These are phyloP conservation scores for Rhamnella rubrinervis DNA, from an alignment of 331 rosid genomes.

Conservation along the genomic window DNA sequence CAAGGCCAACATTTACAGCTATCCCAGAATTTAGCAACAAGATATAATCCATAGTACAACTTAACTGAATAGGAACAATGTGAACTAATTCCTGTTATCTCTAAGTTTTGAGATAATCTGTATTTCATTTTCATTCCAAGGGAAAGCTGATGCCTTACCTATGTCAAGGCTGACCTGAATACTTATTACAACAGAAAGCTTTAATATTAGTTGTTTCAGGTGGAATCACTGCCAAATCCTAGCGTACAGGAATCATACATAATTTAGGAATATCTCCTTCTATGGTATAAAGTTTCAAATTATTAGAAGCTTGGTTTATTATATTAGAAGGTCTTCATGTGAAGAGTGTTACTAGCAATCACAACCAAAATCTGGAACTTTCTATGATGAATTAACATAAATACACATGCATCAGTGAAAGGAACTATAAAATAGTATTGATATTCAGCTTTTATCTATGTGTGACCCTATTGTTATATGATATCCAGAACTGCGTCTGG, in stretches of 20 bases:
- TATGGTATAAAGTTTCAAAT: neutral
- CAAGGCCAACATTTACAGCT: slow-evolving; percentile 1
- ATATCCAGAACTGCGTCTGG: neutral
- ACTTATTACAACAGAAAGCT: neutral
- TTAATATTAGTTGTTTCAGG: neutral
- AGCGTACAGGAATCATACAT: neutral
- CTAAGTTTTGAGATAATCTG: neutral
- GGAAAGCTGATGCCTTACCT: neutral
- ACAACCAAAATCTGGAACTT: slow-evolving; percentile 5
- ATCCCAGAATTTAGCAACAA: neutral
- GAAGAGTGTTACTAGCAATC: neutral
- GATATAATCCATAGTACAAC: neutral
- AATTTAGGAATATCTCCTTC: neutral
- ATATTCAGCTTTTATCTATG: neutral
- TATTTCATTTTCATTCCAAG: neutral
- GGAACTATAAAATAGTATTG: neutral
- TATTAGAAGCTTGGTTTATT: neutral
- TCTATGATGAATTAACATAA: neutral
- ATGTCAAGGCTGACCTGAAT: slow-evolving; percentile 1
- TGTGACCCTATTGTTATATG: neutral
- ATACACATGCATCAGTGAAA: neutral
- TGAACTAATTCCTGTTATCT: neutral
- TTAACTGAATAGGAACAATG: neutral
- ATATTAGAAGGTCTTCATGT: neutral
- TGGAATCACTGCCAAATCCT: neutral